Conservation (phyloP, 108 stramenopile genomes). For the Fragilariopsis cylindrus region DNA sequence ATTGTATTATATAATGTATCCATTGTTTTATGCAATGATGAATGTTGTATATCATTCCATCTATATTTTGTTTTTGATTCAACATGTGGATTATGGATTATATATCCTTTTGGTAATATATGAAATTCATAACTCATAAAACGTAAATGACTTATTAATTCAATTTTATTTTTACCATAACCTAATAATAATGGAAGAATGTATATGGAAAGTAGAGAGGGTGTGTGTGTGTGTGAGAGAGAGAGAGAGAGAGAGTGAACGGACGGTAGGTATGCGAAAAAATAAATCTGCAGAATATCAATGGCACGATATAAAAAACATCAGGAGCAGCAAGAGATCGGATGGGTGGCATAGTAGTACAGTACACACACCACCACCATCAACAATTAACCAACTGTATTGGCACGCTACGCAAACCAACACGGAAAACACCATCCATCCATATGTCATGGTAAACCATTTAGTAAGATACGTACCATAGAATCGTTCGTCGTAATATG, state of each 20-base stretch:
- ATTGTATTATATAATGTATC: constrained; percentile 57
- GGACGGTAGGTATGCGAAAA: too few relatives aligned
- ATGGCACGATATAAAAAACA: too few relatives aligned
- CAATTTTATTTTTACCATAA: constrained; percentile 92
- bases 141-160: constrained; percentile 76
- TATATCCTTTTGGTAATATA: constrained; percentile 75
- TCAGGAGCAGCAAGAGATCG: too few relatives aligned
- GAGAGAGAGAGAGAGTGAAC: too few relatives aligned
- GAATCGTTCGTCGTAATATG: constrained; percentile 90
- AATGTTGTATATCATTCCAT: constrained; percentile 54
- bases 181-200: constrained; percentile 1
- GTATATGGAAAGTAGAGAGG: constrained; percentile 13
- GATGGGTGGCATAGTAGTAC: too few relatives aligned
- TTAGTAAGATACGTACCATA: neutral
- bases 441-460: too few relatives aligned
- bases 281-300: too few relatives aligned
- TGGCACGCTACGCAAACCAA: too few relatives aligned
- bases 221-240: too few relatives aligned
- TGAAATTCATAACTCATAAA: constrained; percentile 56
- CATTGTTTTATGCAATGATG: constrained; percentile 65
- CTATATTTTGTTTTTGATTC: constrained; percentile 71
- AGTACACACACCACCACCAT: too few relatives aligned
- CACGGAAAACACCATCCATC: too few relatives aligned
- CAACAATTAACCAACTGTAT: too few relatives aligned
- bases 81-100: constrained; percentile 83